phyloP scores from a whole-genome alignment of 2,329 filamentous ascomycete species.

The Chaetomium sp. region DNA sequence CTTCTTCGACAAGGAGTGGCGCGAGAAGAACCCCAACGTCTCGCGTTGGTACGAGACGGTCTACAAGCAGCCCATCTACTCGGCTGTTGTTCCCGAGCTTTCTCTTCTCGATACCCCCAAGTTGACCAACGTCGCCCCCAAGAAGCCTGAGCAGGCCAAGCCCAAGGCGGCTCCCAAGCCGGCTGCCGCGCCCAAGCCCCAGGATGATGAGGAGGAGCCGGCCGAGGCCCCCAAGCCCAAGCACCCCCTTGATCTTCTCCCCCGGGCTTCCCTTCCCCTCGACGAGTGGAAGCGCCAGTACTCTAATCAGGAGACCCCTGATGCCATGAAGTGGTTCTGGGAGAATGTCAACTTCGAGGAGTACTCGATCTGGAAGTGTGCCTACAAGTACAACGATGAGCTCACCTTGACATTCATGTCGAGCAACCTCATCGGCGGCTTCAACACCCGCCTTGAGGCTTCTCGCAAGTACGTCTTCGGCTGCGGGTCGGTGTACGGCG shows the following conservation, averaged over 20 bases:
- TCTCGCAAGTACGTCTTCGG: slow-evolving; percentile 99
- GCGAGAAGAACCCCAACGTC: slow-evolving; percentile 77
- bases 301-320: slow-evolving; percentile 90
- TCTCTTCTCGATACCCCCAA: slow-evolving; percentile 82
- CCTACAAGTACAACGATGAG: slow-evolving; percentile 99
- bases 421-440: slow-evolving; percentile 96
- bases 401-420: slow-evolving; percentile 98
- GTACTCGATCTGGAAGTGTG: slow-evolving; percentile 91
- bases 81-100: slow-evolving; percentile 73
- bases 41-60: slow-evolving; percentile 95
- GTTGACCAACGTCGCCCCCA: slow-evolving; percentile 67
- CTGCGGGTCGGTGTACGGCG: slow-evolving; percentile 82
- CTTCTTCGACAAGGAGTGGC: slow-evolving; percentile 92
- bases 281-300: slow-evolving; percentile 99
- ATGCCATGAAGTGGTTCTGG: slow-evolving; percentile 97
- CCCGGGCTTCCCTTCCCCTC: slow-evolving; percentile 76
- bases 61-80: slow-evolving; percentile 89
- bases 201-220: slow-evolving; percentile 50
- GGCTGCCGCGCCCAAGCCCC: slow-evolving; percentile 40
- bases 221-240: slow-evolving; percentile 79
- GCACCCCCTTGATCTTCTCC: slow-evolving; percentile 88
- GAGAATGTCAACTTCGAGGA: slow-evolving; percentile 91
- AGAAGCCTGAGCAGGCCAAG: slow-evolving; percentile 68
- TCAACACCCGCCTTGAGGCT: slow-evolving; percentile 94
- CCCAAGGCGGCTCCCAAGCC: slow-evolving; percentile 55